Base-by-base conservation (phyloP, 148 eudicot genomes). In the Vaccinium vitisidaea region DNA sequence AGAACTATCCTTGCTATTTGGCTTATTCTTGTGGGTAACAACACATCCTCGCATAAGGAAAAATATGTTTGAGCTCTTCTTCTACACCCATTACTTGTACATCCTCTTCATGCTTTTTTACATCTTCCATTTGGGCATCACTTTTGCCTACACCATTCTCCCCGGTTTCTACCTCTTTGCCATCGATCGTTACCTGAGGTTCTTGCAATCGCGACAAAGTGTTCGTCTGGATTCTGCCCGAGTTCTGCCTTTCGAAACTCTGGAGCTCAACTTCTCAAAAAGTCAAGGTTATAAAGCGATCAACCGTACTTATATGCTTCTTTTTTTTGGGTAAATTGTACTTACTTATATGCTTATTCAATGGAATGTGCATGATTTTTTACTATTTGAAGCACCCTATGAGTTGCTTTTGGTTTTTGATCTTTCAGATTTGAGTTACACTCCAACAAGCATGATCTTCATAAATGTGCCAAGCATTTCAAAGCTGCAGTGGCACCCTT, bases 231-330 rank as follows among this genome's bases (percentile, higher is more conserved):
- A 88, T 50, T 92, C 91, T 19, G 88, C 94, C 52, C 82, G 91
- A 1, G 65, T 89, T 48, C 77, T 95, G 59, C 88, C 98, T 3
- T 89, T 90, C 8, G 88, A 87, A 70, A 85, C 96, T 0, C 80
- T 95, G 0, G 98, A 95, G 88, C 93, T 95, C 58, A 90, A 88
- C 89, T 92, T 95, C 84, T 91, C 94, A 27, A 95, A 95, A 85
- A 83, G 43, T 71, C 54, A 59, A 83, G 88, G 91, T 92, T 8
- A 58, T 14, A 67, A 77, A 11, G 1, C 6, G 8, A 10, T 27
- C 6, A 0, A n/a, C n/a, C n/a, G n/a, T 48, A 13, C 43, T 14
- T 19, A 8, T 19, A 7, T 23, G 53, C 21, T 67, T 30, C n/a
- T n/a, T n/a, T n/a, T n/a, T n/a, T n/a, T n/a, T n/a, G n/a, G n/a